These are phyloP conservation scores for Plasmopara muralis DNA, from an alignment of 352 stramenopile genomes.

Conservation along the genomic window DNA sequence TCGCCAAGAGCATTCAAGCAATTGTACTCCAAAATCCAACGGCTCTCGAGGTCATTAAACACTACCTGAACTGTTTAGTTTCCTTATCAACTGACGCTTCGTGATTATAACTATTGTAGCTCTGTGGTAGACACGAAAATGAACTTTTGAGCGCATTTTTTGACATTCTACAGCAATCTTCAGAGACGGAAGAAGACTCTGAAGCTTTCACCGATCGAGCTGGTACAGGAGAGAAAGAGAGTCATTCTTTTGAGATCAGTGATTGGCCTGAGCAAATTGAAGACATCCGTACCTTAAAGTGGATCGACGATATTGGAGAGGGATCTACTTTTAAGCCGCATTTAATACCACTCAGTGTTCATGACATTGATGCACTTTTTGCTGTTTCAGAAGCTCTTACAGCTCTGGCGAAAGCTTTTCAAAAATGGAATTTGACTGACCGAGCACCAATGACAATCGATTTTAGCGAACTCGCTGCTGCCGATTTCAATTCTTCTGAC, in stretches of 20 bases:
- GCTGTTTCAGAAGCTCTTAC: constrained; percentile 25
- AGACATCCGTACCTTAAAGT: constrained; percentile 40
- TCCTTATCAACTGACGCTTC: neutral
- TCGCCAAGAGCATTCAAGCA: constrained; percentile 35
- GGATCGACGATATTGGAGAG: constrained; percentile 42
- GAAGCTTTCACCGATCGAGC: neutral
- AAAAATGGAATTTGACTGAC: constrained; percentile 29
- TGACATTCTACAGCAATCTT: constrained; percentile 25
- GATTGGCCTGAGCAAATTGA: constrained; percentile 3
- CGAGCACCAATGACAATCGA: constrained; percentile 6
- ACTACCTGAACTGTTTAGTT: no score
- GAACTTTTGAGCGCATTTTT: constrained; percentile 30
- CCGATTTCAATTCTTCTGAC: constrained; percentile 4
- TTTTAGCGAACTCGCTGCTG: constrained; percentile 24
- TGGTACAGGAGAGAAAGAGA: neutral
- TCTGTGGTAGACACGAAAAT: constrained; percentile 23
- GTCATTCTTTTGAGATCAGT: neutral
- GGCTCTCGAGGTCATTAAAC: constrained; percentile 33
- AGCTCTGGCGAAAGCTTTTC: constrained; percentile 24
- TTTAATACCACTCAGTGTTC: constrained; percentile 22
- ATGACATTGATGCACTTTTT: constrained; percentile 37
- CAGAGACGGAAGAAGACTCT: neutral
- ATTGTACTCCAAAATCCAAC: constrained; percentile 29
- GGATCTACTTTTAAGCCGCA: constrained; percentile 21
- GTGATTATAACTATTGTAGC: constrained; percentile 9